Conservation (phyloP, 441 rosid species). For the Arabidopsis hybrid region DNA sequence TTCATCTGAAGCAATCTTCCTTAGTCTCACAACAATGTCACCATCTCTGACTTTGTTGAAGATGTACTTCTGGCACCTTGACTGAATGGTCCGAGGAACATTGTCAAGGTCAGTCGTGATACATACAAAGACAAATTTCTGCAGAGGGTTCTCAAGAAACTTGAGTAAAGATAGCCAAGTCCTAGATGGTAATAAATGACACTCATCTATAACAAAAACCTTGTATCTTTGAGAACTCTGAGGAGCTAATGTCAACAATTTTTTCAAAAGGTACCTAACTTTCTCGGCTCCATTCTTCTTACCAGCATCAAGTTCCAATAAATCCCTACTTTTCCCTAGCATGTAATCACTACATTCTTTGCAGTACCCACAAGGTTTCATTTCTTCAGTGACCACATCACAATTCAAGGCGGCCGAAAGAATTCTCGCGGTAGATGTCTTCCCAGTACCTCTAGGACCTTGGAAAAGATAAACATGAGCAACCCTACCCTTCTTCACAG, state of each 20-base stretch:
- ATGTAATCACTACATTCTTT: constrained; percentile 72
- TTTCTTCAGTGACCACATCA: constrained; percentile 51
- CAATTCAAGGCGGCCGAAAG: constrained; percentile 90
- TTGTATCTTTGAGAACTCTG: constrained; percentile 58
- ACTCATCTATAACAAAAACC: constrained; percentile 88
- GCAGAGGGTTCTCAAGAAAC: constrained; percentile 85
- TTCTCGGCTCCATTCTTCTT: constrained; percentile 71
- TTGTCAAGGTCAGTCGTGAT: constrained; percentile 83
- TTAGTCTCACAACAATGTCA: constrained; percentile 70
- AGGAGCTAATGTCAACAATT: constrained; percentile 56
- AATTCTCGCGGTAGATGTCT: constrained; percentile 85
- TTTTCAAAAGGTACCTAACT: constrained; percentile 64
- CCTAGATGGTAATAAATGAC: constrained; percentile 86
- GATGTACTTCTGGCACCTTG: constrained; percentile 82
- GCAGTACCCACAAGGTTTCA: constrained; percentile 87
- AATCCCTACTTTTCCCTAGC: constrained; percentile 66
- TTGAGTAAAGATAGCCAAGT: constrained; percentile 90
- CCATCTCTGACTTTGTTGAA: constrained; percentile 87
- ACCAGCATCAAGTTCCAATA: constrained; percentile 81
- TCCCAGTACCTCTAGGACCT: constrained; percentile 98
- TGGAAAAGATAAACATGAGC: constrained; percentile 94
- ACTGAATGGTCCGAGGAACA: constrained; percentile 90
- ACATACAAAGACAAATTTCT: constrained; percentile 75
- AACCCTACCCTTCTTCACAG: constrained; percentile 71
- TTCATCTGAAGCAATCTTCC: constrained; percentile 73